Conservation (phyloP, 331 rosid genomes). For the Rhamnella rubrinervis region DNA sequence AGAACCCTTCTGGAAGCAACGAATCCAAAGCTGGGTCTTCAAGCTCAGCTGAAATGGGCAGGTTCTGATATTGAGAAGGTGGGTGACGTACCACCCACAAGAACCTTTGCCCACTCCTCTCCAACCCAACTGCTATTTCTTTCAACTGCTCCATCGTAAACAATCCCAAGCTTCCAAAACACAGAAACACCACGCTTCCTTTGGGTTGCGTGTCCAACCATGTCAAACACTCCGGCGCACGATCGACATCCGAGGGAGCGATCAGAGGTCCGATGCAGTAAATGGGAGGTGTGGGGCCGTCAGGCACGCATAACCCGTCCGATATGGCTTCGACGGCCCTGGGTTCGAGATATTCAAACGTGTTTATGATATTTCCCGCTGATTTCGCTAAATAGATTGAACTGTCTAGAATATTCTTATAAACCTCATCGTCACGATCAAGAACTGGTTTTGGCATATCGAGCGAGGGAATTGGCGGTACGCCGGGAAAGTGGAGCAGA, state of each 20-base stretch:
- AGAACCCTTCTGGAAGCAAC: constrained; percentile 49
- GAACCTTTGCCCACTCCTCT: constrained; percentile 40
- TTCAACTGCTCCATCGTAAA: constrained; percentile 31
- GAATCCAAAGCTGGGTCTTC: constrained; percentile 24
- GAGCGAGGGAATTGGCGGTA: constrained; percentile 29
- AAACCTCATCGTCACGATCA: constrained; percentile 16
- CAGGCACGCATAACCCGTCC: constrained; percentile 31
- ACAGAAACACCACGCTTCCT: constrained; percentile 46
- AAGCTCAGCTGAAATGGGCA: not conserved
- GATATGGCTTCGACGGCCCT: constrained; percentile 24
- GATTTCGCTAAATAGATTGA: constrained; percentile 16
- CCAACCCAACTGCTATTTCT: constrained; percentile 44
- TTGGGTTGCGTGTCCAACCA: constrained; percentile 50
- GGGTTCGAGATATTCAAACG: constrained; percentile 39
- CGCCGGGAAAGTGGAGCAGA: constrained; percentile 28
- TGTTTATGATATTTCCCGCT: constrained; percentile 38
- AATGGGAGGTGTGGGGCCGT: constrained; percentile 31
- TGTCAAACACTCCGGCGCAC: constrained; percentile 24
- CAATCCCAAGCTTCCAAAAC: constrained; percentile 55
- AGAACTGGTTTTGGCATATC: constrained; percentile 32
- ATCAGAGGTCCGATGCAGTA: constrained; percentile 42
- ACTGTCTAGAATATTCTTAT: constrained; percentile 3
- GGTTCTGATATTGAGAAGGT: constrained; percentile 7
- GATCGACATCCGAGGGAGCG: not conserved
- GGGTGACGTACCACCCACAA: constrained; percentile 45